Base-by-base conservation (phyloP, 1,284 basidiomycete species). In the Rhodotorula glutinis region DNA sequence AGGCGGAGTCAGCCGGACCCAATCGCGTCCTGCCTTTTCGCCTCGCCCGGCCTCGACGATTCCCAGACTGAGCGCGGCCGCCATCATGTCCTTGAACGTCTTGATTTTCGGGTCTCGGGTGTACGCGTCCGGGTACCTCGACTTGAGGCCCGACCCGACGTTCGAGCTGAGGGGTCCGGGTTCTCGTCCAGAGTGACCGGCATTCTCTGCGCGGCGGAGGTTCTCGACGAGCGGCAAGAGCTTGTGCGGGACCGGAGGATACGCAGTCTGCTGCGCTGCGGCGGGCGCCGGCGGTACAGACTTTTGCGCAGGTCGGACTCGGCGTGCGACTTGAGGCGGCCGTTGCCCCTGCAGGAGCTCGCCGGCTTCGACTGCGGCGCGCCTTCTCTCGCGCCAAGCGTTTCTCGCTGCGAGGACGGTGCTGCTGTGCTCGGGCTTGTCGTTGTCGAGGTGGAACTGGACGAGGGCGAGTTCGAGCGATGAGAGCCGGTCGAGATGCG, bases 391-490 rank as follows among this genome's bases (percentile, higher is more conserved):
- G 19, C 11, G 40, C 56, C 62, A 58, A 5, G 16, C 11, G 0
- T 1, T 2, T 21, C 56, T 21, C 11, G 62, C 62, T 14, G 8
- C 9, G n/a, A 11, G 3, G 13, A 63, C 11, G 11, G 27, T 4
- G 8, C 1, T 7, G 10, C n/a, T 29, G 41, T 44, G 44, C 2
- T 41, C 62, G 2, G 25, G 27, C 30, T 63, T 41, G 41, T 63
- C 55, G 62, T 63, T 57, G 62, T 44, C 55, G 62, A 63, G 62
- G 55, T 57, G 62, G 41, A 57, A 63, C 19, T 44, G 55, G 38
- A 63, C 25, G 27, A 57, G 55, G 21, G 55, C 40, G 23, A 63
- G 41, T 17, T 25, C 17, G 30, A 63, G 56, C 29, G 62, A 63
- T 10, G 51, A 52, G 17, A 57, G 55, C 7, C 43, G 11, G 19